phyloP scores from a whole-genome alignment of 495 filamentous ascomycete species.

The Aspergillus baeticus region DNA sequence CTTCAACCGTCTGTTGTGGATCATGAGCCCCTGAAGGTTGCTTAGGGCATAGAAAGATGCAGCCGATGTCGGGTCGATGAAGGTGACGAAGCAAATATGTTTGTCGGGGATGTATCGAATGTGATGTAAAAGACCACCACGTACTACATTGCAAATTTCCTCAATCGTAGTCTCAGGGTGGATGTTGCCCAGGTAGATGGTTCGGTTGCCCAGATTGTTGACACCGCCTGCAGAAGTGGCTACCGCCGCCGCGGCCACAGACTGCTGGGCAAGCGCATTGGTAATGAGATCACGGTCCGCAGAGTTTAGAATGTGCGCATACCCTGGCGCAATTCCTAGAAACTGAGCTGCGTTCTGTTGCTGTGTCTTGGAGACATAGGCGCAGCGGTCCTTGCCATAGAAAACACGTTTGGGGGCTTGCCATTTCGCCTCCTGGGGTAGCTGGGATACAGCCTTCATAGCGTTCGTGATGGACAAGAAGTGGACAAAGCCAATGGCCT shows the following conservation, averaged over 20 bases:
- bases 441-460: slow-evolving; percentile 96
- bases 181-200: slow-evolving; percentile 97
- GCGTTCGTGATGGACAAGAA: slow-evolving; percentile 97
- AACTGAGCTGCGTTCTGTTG: slow-evolving; percentile 99
- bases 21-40: slow-evolving; percentile 97
- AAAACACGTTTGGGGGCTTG: slow-evolving; percentile 92
- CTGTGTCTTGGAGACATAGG: slow-evolving; percentile 98
- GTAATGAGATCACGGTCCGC: slow-evolving; percentile 95
- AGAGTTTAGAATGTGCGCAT: slow-evolving; percentile 91
- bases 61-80: slow-evolving; percentile 97
- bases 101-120: slow-evolving; percentile 99
- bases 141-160: slow-evolving; percentile 96
- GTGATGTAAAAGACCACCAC: slow-evolving; percentile 90
- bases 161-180: slow-evolving; percentile 98
- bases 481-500: slow-evolving; percentile 97
- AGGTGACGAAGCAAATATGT: slow-evolving; percentile 99
- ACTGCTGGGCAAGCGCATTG: slow-evolving; percentile 93
- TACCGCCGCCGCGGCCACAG: slow-evolving; percentile 93
- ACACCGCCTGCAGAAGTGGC: slow-evolving; percentile 95
- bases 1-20: slow-evolving; percentile 96
- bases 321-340: slow-evolving; percentile 95
- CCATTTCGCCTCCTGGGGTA: slow-evolving; percentile 96
- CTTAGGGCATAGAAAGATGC: slow-evolving; percentile 97
- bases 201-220: slow-evolving; percentile 95
- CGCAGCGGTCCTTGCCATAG: slow-evolving; percentile 97